These are phyloP conservation scores for Cyberlindnera amylophila DNA, from an alignment of 805 yeast genomes.

Conservation along the genomic window DNA sequence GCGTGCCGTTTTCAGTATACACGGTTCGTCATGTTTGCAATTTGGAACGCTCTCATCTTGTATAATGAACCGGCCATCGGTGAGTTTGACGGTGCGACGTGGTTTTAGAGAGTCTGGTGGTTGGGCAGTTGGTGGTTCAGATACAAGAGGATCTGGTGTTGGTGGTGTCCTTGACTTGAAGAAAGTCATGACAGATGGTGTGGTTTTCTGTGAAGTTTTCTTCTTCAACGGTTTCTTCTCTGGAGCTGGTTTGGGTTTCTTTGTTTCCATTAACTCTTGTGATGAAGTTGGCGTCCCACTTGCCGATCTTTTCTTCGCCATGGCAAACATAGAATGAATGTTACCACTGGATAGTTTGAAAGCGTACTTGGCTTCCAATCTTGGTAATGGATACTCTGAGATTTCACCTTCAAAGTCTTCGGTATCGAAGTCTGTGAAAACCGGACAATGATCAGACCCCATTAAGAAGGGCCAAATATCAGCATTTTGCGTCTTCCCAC, in stretches of 20 bases:
- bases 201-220: not conserved
- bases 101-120: not conserved
- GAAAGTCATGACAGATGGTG: slow-evolving; percentile 15
- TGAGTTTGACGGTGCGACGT: slow-evolving; percentile 2
- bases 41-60: slow-evolving; percentile 33
- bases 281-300: slow-evolving; percentile 3
- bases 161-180: slow-evolving; percentile 11
- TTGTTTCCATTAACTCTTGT: not conserved
- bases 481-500: slow-evolving; percentile 33
- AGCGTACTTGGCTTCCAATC: slow-evolving; percentile 50
- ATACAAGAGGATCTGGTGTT: not conserved
- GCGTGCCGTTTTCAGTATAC: slow-evolving; percentile 43
- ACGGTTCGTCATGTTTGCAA: slow-evolving; percentile 46
- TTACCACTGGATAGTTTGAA: slow-evolving; percentile 38
- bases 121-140: not conserved
- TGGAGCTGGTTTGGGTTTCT: slow-evolving; percentile 15
- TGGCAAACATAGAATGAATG: slow-evolving; percentile 34
- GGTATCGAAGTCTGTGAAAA: slow-evolving; percentile 59
- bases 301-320: slow-evolving; percentile 18
- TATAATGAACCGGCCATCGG: slow-evolving; percentile 19
- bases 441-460: slow-evolving; percentile 97
- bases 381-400: slow-evolving; percentile 26
- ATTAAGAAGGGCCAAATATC: slow-evolving; percentile 61
- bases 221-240: not conserved
- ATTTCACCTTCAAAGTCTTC: slow-evolving; percentile 3